Base-by-base conservation (phyloP, 2,329 filamentous ascomycete genomes). In the Rhynchosporium agropyri region DNA sequence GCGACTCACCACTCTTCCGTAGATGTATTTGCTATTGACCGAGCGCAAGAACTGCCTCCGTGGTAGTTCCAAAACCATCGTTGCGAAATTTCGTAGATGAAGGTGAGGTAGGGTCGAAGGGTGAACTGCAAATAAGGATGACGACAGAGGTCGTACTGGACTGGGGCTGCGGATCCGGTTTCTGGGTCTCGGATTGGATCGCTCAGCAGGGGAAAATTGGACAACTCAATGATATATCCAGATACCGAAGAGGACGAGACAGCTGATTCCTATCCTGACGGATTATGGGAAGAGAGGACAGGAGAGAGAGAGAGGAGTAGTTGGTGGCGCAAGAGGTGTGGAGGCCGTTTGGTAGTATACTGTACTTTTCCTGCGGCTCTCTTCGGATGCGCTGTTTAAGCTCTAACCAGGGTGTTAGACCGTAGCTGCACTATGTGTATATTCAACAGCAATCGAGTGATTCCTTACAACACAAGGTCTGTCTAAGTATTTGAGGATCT, bases 1-100 rank as follows among this genome's bases (percentile, higher is more conserved):
- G 43, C 56, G 45, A 60, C 89, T 74, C 81, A 92, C 90, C 73
- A 91, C 80, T 75, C 84, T 84, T 67, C 88, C 89, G 76, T 86
- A 90, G 68, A 92, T 86, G 76, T 86, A 92, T 76, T 88, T 87
- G 76, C 81, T 86, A 73, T 90, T 91, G 72, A 89, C 80, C 71
- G 84, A 78, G 74, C 88, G 84, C 72, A 85, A 76, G 72, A 90
- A 77, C 70, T 87, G 84, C 72, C 87, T 83, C 66, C 82, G 79
- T 54, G 76, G 81, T 53, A 85, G 78, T 74, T 87, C 82, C 81
- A 83, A 84, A 68, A 82, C 74, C 84, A 87, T 87, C 69, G 58
- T 77, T 60, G 64, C 57, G 40, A 58, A 48, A 60, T 51, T 49
- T 38, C 26, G 26, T 9, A 40, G 51, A 13, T 50, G 54, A 33